phyloP scores from a whole-genome alignment of 805 yeast species.

The Candida schatavii region DNA sequence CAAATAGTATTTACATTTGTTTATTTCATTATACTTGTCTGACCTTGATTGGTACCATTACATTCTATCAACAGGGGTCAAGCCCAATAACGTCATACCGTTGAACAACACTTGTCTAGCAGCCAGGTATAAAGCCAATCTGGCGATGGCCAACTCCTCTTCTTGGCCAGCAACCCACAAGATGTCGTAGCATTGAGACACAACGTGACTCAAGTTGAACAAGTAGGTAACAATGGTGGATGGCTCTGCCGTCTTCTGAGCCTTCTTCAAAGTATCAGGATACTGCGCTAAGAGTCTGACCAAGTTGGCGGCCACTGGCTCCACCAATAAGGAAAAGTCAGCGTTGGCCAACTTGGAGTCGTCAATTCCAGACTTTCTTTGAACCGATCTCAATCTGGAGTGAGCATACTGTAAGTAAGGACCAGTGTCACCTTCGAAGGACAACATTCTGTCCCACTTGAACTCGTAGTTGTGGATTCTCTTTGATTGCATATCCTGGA shows the following conservation, averaged over 20 bases:
- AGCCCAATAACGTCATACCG: slow-evolving; percentile 86
- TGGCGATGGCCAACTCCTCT: slow-evolving; percentile 79
- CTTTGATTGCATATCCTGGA: slow-evolving; percentile 98
- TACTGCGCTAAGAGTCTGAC: slow-evolving; percentile 81
- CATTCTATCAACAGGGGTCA: slow-evolving; percentile 99
- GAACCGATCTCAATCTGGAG: slow-evolving; percentile 91
- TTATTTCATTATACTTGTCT: too few species aligned
- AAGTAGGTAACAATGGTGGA: slow-evolving; percentile 91
- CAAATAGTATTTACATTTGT: neutral
- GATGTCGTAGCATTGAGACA: slow-evolving; percentile 92
- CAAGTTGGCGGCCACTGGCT: slow-evolving; percentile 67
- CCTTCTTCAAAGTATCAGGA: slow-evolving; percentile 85
- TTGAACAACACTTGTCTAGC: slow-evolving; percentile 87
- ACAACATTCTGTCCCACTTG: slow-evolving; percentile 97
- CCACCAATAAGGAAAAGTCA: slow-evolving; percentile 61
- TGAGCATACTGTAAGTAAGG: slow-evolving; percentile 98
- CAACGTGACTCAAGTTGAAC: slow-evolving; percentile 88
- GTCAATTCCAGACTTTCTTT: slow-evolving; percentile 66
- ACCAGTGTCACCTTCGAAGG: slow-evolving; percentile 99
- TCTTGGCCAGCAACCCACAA: slow-evolving; percentile 97
- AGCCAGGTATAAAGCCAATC: slow-evolving; percentile 85
- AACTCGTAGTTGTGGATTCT: slow-evolving; percentile 94
- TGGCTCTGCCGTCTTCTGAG: slow-evolving; percentile 85
- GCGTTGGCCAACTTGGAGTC: slow-evolving; percentile 45
- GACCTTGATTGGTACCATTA: slow-evolving; percentile 28